phyloP scores from a whole-genome alignment of 2,329 filamentous ascomycete genomes.

The Monosporascus ibericus region DNA sequence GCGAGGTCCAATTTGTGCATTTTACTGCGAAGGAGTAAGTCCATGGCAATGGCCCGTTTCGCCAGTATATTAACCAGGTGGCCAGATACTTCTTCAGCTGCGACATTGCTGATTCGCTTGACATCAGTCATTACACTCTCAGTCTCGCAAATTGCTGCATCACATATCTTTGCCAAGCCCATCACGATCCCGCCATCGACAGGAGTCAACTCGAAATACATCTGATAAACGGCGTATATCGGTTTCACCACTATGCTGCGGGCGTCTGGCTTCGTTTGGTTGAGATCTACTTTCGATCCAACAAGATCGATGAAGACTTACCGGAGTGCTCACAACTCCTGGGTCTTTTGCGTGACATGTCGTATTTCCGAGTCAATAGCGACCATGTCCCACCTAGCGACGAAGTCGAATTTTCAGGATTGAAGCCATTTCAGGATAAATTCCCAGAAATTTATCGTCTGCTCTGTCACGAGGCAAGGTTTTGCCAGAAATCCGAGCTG shows the following conservation, averaged over 20 bases:
- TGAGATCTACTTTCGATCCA: too few relatives aligned
- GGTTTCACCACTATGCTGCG: background rate
- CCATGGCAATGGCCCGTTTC: background rate
- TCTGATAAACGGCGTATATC: background rate
- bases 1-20: slow-evolving; percentile 21
- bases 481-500: too few relatives aligned
- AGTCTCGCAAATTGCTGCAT: background rate
- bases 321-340: too few relatives aligned
- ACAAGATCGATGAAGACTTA: too few relatives aligned
- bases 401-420: too few relatives aligned
- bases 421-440: too few relatives aligned
- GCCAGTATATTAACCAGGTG: slow-evolving; percentile 4
- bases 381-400: too few relatives aligned
- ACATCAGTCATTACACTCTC: background rate
- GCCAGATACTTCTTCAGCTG: background rate
- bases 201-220: background rate
- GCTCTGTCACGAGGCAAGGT: too few relatives aligned
- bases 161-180: background rate
- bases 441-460: too few relatives aligned
- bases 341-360: too few relatives aligned
- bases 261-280: too few relatives aligned
- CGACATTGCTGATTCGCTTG: background rate
- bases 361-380: too few relatives aligned
- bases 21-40: slow-evolving; percentile 23
- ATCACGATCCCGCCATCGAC: background rate